Conservation (phyloP, 352 stramenopile genomes). For the Phytophthora nicotianae region DNA sequence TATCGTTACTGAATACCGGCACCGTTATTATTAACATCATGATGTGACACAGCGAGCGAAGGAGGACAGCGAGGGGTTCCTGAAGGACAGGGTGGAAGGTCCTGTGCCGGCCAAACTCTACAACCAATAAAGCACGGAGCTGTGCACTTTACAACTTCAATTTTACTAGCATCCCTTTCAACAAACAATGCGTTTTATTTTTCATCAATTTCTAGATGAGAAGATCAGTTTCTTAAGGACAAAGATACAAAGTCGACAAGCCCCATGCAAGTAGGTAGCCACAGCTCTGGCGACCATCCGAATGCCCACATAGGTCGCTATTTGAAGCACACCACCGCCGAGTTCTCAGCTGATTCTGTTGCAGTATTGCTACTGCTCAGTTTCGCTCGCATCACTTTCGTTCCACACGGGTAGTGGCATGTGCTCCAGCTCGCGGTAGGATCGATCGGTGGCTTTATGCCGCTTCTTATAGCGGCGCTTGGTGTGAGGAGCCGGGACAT, state of each 20-base stretch:
- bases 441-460: constrained; percentile 47
- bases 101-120: constrained; percentile 70
- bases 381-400: constrained; percentile 43
- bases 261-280: constrained; percentile 12
- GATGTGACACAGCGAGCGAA: constrained; percentile 58
- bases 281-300: constrained; percentile 12
- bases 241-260: constrained; percentile 23
- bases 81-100: constrained; percentile 86
- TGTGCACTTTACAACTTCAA: background rate
- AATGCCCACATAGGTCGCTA: constrained; percentile 16
- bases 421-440: constrained; percentile 70
- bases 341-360: constrained; percentile 4
- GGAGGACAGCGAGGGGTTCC: constrained; percentile 77
- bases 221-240: constrained; percentile 6
- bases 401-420: constrained; percentile 58
- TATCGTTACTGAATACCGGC: no score
- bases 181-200: constrained; percentile 34
- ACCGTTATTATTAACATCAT: no score
- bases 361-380: constrained; percentile 20
- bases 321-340: background rate
- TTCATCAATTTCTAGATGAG: constrained; percentile 34
- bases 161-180: constrained; percentile 16
- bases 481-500: constrained; percentile 32
- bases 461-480: constrained; percentile 67
- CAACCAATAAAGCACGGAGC: constrained; percentile 44